Base-by-base conservation (phyloP, 345 rosid species). In the Gossypium ekmanianum region DNA sequence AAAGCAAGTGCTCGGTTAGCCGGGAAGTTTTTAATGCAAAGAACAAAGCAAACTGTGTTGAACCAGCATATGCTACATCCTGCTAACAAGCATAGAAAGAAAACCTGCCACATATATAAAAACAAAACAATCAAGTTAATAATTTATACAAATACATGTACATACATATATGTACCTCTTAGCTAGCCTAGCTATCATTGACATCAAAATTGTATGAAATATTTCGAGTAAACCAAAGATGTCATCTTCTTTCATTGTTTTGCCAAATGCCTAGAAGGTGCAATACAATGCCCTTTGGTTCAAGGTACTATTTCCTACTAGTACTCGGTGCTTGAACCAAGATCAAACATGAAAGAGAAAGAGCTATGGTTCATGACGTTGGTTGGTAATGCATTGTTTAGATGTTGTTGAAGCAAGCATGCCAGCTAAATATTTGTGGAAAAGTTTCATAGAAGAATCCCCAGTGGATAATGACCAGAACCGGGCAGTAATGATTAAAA, bases 11-110 rank as follows among this genome's bases (percentile, higher is more conserved):
- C 78, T 72, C 94, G 75, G 72, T 87, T 91, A 14, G 83, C 77
- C 12, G 96, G 91, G 88, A 95, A 95, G 80, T 93, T 92, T 11
- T 84, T 83, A 45, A 92, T 88, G 91, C 97, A 94, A 34, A 92
- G 93, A 29, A 92, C 94, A 80, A 90, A 92, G 71, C 98, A 94
- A 7, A 94, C 94, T 14, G 98, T 94, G 87, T 94, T 94, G 91
- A 94, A 94, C 98, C 97, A 94, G 65, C 97, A 92, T 58, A 94
- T 94, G 81, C 97, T 92, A 73, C 88, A 82, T 76, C 98, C 98
- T 71, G 97, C 90, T 51, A 91, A 73, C 84, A 94, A 81, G 80
- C 98, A 94, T 27, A 92, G 88, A 12, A 88, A 84, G 73, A 90
- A 90, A 71, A 91, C 91, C 97, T 94, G 91, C 89, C 70, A 74